phyloP scores from a whole-genome alignment of 176 grass and related monocot genomes.

The Leersia perrieri region DNA sequence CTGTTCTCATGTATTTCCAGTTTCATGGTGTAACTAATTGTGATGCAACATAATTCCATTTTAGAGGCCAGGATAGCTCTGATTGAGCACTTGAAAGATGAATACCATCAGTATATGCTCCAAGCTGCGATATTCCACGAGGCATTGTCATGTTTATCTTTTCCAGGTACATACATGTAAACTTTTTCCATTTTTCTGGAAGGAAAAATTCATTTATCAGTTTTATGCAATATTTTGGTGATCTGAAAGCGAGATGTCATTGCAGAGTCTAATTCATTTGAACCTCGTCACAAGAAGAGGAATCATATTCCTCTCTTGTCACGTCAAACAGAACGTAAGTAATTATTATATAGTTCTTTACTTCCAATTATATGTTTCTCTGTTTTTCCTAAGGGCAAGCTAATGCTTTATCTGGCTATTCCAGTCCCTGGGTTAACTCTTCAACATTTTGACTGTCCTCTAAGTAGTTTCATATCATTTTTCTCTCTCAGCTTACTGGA shows the following conservation, averaged over 20 bases:
- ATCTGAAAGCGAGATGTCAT: constrained; percentile 21
- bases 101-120: constrained; percentile 70
- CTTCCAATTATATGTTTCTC: background rate
- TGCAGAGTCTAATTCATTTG: constrained; percentile 54
- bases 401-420: background rate
- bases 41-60: background rate
- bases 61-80: constrained; percentile 59
- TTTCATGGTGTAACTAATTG: constrained; percentile 1
- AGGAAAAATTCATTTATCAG: constrained; percentile 1
- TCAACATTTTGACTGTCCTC: background rate
- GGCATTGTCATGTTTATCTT: constrained; percentile 58
- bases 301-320: constrained; percentile 78
- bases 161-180: constrained; percentile 40
- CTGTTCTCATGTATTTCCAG: background rate
- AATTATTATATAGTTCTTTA: background rate
- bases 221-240: constrained; percentile 2
- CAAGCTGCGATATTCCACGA: constrained; percentile 76
- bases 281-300: constrained; percentile 57
- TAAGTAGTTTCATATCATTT: background rate
- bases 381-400: background rate
- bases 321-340: constrained; percentile 79
- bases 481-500: background rate
- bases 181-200: background rate
- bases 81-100: constrained; percentile 69
- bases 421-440: constrained; percentile 8